Evolutionary conservation across 352 stramenopile genomes (phyloP).

Genomic region (Pythium insidiosum): DNA sequence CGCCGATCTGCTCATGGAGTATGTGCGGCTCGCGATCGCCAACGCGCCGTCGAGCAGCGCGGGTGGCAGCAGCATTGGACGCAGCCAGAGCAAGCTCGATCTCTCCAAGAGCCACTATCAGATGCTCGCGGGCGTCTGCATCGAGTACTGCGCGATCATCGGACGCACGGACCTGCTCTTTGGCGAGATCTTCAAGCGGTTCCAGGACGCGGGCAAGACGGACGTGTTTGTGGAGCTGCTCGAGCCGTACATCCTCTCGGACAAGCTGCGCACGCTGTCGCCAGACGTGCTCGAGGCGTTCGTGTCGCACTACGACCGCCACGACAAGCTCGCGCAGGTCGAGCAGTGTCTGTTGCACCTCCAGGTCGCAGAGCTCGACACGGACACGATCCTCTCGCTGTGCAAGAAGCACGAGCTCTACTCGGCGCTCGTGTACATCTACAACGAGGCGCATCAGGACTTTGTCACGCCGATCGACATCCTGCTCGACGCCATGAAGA

Average conservation of each 20-base stretch:
- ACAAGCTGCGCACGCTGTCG: slow-evolving; percentile 89
- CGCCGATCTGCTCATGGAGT: slow-evolving; percentile 86
- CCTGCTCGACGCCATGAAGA: slow-evolving; percentile 72
- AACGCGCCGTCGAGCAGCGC: slow-evolving; percentile 67
- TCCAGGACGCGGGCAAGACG: slow-evolving; percentile 74
- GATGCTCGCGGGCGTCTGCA: slow-evolving; percentile 94
- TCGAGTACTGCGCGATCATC: slow-evolving; percentile 92
- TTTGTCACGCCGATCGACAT: slow-evolving; percentile 90
- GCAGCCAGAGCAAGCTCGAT: slow-evolving; percentile 74
- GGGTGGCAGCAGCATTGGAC: no score
- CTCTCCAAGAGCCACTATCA: slow-evolving; percentile 93
- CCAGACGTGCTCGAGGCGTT: slow-evolving; percentile 91
- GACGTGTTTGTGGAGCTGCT: slow-evolving; percentile 91
- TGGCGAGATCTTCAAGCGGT: slow-evolving; percentile 82
- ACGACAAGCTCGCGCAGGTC: slow-evolving; percentile 82
- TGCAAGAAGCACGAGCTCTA: slow-evolving; percentile 90
- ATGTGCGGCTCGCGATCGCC: slow-evolving; percentile 80
- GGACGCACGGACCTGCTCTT: slow-evolving; percentile 80
- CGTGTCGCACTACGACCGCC: slow-evolving; percentile 87
- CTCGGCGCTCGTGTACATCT: slow-evolving; percentile 93
- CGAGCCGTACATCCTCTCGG: slow-evolving; percentile 92
- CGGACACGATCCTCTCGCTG: slow-evolving; percentile 92
- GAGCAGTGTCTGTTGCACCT: slow-evolving; percentile 94
- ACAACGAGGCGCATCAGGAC: slow-evolving; percentile 90
- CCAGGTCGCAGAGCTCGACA: slow-evolving; percentile 90